Base-by-base conservation (phyloP, 176 grass and related monocot species). In the Oryza meyeriana region DNA sequence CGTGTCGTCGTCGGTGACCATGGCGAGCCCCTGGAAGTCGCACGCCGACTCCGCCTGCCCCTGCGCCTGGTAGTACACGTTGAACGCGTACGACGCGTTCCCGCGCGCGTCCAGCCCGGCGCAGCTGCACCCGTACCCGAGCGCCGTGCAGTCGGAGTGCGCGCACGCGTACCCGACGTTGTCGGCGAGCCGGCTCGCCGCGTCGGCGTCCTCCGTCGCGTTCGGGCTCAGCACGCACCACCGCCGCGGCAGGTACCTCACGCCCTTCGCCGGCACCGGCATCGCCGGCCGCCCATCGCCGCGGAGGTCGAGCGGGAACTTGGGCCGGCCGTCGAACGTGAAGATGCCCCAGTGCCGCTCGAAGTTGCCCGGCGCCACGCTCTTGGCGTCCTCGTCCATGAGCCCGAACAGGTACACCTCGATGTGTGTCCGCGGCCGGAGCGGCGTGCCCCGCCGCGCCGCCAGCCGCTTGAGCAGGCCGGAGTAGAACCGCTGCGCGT, bases 281-380 rank as follows among this genome's bases (percentile, higher is more conserved):
- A 78, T 83, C 32, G 13, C 32, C 20, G 80, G 36, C 17, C 78
- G 64, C 16, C 73, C 92, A 9, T 28, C 8, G 57, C 89, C 83
- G 9, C 81, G 72, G 16, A 94, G 76, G 72, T 83, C 79, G 1
- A 94, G 69, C 12, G 78, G 77, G 55, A 93, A 90, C 68, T 90
- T 93, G 9, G 88, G 84, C 8, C 82, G 74, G 0, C 94, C 94
- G 55, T 97, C 91, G 73, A 87, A 97, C 22, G 86, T 85, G 83
- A 97, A 93, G 27, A 94, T 83, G 26, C 92, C 92, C 89, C 86
- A 94, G 72, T 91, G 92, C 12, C 92, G 83, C 89, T 94, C 89
- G 59, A 94, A 94, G 77, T 85, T 81, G 10, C 92, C 92, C 2
- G 92, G 89, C 11, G 79, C 84, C 10, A 91, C 74, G 69, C 89